phyloP scores from a whole-genome alignment of 2,329 filamentous ascomycete genomes.

The Calonectria henricotiae region DNA sequence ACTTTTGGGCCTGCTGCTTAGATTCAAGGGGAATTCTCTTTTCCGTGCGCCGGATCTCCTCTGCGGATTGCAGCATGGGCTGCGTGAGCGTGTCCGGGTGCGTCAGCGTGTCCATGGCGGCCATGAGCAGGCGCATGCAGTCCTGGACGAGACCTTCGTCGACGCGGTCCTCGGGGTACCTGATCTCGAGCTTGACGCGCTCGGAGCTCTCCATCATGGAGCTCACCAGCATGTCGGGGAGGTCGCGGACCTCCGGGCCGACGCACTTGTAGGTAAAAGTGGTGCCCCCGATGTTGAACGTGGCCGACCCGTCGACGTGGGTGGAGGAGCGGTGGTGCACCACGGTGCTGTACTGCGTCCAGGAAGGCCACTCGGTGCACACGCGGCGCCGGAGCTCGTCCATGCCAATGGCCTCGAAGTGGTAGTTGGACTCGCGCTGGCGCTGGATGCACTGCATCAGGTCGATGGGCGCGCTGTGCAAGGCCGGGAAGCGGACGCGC shows the following conservation, averaged over 20 bases:
- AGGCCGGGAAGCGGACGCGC: conserved; percentile 64
- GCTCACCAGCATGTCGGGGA: conserved; percentile 65
- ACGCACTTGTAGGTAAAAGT: conserved; percentile 64
- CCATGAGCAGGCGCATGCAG: conserved; percentile 64
- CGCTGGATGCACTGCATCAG: conserved; percentile 67
- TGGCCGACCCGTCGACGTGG: conserved; percentile 58
- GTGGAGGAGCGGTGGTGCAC: conserved; percentile 65
- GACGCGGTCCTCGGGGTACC: conserved; percentile 65
- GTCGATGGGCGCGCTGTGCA: conserved; percentile 64
- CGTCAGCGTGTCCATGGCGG: conserved; percentile 65
- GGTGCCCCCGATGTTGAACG: conserved; percentile 64
- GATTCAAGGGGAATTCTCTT: conserved; percentile 61
- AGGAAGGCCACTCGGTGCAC: conserved; percentile 71
- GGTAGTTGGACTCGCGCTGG: conserved; percentile 66
- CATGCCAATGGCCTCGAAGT: conserved; percentile 69
- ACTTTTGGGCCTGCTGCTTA: conserved; percentile 46
- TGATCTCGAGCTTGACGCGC: conserved; percentile 62
- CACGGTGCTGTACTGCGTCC: conserved; percentile 70
- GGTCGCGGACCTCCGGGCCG: conserved; percentile 60
- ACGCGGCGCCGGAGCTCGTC: conserved; percentile 66
- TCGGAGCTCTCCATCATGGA: conserved; percentile 60
- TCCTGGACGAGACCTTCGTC: conserved; percentile 62
- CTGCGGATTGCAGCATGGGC: conserved; percentile 63
- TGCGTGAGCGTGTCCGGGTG: conserved; percentile 65
- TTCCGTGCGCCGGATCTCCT: conserved; percentile 58